These are phyloP conservation scores for Diaporthe vexans DNA, from an alignment of 2,329 filamentous ascomycete genomes.

Conservation along the genomic window DNA sequence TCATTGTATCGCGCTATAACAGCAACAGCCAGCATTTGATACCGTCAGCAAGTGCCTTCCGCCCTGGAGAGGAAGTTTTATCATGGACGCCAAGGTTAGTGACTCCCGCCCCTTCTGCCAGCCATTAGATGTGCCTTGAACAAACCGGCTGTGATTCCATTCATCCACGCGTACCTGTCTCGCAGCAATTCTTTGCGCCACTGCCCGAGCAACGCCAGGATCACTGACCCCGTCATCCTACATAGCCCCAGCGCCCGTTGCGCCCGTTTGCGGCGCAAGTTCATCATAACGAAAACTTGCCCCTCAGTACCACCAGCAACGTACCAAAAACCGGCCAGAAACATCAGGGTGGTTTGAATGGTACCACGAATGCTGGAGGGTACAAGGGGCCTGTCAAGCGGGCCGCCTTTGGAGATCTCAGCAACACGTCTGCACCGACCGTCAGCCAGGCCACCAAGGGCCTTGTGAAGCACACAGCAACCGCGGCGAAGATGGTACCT, in stretches of 20 bases:
- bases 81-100: slow-evolving; percentile 59
- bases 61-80: slow-evolving; percentile 26
- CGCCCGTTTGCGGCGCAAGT: slow-evolving; percentile 58
- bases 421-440: slow-evolving; percentile 70
- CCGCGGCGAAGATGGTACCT: slow-evolving; percentile 48
- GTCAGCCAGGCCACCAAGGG: slow-evolving; percentile 52
- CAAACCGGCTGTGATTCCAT: background rate
- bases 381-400: slow-evolving; percentile 80
- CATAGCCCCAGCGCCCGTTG: slow-evolving; percentile 77
- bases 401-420: slow-evolving; percentile 85
- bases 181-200: slow-evolving; percentile 31
- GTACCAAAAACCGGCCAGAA: slow-evolving; percentile 32
- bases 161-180: background rate
- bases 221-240: slow-evolving; percentile 43
- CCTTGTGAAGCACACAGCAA: slow-evolving; percentile 48
- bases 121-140: background rate
- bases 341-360: slow-evolving; percentile 33
- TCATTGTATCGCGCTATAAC: slow-evolving; percentile 40
- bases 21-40: slow-evolving; percentile 42
- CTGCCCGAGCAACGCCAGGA: slow-evolving; percentile 10
- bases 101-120: slow-evolving; percentile 32
- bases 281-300: slow-evolving; percentile 77
- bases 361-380: slow-evolving; percentile 63
- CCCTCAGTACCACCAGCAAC: slow-evolving; percentile 27
- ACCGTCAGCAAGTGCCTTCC: slow-evolving; percentile 9